Conservation (phyloP, 2,329 filamentous ascomycete genomes). For the Xylaria multiplex region DNA sequence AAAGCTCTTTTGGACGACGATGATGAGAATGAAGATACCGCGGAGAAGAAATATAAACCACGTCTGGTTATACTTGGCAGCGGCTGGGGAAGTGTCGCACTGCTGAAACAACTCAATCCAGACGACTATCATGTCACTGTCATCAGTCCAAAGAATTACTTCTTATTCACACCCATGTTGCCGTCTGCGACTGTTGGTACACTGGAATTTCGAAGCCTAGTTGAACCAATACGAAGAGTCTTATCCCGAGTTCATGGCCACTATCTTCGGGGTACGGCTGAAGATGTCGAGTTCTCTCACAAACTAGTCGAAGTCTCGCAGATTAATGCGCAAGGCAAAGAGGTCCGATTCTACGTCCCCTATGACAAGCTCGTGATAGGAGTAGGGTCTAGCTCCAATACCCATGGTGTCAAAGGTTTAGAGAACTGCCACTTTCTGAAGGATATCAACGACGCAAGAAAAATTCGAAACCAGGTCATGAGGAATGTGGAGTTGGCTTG, state of each 20-base stretch:
- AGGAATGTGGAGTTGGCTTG: constrained; percentile 91
- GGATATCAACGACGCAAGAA: constrained; percentile 89
- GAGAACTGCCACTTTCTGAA: constrained; percentile 96
- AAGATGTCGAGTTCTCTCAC: constrained; percentile 89
- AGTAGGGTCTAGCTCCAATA: constrained; percentile 91
- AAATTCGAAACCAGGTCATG: constrained; percentile 88
- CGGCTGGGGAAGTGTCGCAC: constrained; percentile 92
- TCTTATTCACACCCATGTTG: constrained; percentile 97
- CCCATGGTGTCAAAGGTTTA: constrained; percentile 93
- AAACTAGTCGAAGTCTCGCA: constrained; percentile 91
- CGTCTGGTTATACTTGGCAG: constrained; percentile 91
- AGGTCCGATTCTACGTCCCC: constrained; percentile 87
- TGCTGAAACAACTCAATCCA: constrained; percentile 88
- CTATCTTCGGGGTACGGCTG: constrained; percentile 86
- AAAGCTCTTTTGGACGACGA: constrained; percentile 92
- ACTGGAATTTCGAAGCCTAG: constrained; percentile 86
- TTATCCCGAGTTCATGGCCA: constrained; percentile 82
- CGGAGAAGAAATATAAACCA: constrained; percentile 83
- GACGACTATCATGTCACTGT: constrained; percentile 97
- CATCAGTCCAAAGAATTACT: constrained; percentile 94
- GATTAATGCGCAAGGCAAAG: constrained; percentile 74
- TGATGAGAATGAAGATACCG: constrained; percentile 78
- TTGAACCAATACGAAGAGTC: constrained; percentile 91
- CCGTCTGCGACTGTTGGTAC: constrained; percentile 97
- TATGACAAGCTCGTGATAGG: constrained; percentile 97